These are phyloP conservation scores for Flaveria ramosissima DNA, from an alignment of 129 eudicot genomes.

Conservation along the genomic window DNA sequence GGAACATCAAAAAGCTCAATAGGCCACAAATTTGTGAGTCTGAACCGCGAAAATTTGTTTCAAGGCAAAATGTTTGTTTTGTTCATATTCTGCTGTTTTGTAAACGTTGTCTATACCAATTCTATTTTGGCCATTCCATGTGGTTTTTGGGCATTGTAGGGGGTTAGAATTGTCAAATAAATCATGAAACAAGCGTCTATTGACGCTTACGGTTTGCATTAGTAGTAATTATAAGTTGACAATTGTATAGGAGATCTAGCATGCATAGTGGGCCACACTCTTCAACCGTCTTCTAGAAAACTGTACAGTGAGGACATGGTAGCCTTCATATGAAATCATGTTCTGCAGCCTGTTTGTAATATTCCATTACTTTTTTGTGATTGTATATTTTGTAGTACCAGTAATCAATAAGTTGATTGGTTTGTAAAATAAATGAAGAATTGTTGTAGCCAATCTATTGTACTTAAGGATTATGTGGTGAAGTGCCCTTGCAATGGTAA, in stretches of 20 bases:
- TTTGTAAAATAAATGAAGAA: too few relatives aligned
- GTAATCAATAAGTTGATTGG: too few relatives aligned
- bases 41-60: background rate
- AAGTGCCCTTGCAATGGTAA: too few relatives aligned
- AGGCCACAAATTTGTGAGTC: background rate
- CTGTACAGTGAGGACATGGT: background rate
- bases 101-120: background rate
- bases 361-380: too few relatives aligned
- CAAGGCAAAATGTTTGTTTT: background rate
- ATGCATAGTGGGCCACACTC: background rate
- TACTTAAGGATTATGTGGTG: too few relatives aligned
- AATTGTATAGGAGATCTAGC: background rate
- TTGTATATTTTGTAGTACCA: too few relatives aligned
- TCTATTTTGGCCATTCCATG: background rate
- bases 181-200: background rate
- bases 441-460: too few relatives aligned
- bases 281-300: background rate
- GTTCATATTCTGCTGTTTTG: background rate
- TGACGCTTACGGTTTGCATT: background rate
- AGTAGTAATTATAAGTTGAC: background rate
- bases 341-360: too few relatives aligned
- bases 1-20: background rate
- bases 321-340: background rate
- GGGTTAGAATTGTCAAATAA: background rate
- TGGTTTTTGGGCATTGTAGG: background rate